Evolutionary conservation across 140 eudicot genomes (phyloP).

Genomic region (Oenanthe javanica): DNA sequence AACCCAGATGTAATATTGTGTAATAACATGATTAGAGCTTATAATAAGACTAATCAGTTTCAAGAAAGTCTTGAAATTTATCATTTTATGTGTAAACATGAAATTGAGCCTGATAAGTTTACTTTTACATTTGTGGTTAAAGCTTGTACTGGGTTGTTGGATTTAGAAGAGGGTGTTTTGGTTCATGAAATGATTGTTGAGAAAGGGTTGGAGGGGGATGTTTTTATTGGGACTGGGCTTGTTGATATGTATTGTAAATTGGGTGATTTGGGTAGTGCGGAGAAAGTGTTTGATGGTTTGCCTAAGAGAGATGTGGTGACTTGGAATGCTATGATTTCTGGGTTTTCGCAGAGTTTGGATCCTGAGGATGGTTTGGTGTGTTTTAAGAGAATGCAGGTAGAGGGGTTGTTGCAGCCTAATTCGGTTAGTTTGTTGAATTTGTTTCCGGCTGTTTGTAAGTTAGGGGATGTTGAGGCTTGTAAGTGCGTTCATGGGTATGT

Average conservation of each 20-base stretch:
- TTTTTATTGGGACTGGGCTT: slow-evolving; percentile 53
- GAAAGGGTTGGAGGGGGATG: slow-evolving; percentile 42
- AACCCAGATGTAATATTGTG: slow-evolving; percentile 42
- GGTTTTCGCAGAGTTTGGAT: slow-evolving; percentile 43
- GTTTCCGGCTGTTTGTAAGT: slow-evolving; percentile 51
- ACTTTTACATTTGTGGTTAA: slow-evolving; percentile 57
- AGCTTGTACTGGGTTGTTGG: slow-evolving; percentile 54
- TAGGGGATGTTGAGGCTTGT: slow-evolving; percentile 36
- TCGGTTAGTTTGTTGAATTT: slow-evolving; percentile 56
- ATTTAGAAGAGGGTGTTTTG: slow-evolving; percentile 35
- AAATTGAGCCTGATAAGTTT: slow-evolving; percentile 40
- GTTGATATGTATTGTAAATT: slow-evolving; percentile 59
- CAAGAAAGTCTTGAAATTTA: slow-evolving; percentile 37
- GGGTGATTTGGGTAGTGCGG: slow-evolving; percentile 38
- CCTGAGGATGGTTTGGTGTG: slow-evolving; percentile 29
- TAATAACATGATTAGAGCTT: slow-evolving; percentile 60
- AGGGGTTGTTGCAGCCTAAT: slow-evolving; percentile 35
- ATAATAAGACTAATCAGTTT: slow-evolving; percentile 38
- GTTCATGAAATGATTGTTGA: slow-evolving; percentile 36
- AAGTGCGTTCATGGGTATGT: slow-evolving; percentile 48
- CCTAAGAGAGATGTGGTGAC: slow-evolving; percentile 48
- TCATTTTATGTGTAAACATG: slow-evolving; percentile 20
- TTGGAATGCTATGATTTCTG: slow-evolving; percentile 61
- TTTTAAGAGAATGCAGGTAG: slow-evolving; percentile 35
- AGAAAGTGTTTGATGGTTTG: slow-evolving; percentile 54